Percentiles rank a stretch among this genome's conserved stretches.
Evolutionary conservation across 2,329 filamentous ascomycete genomes (phyloP).

Genomic region (Sporothrix schenckii): DNA sequence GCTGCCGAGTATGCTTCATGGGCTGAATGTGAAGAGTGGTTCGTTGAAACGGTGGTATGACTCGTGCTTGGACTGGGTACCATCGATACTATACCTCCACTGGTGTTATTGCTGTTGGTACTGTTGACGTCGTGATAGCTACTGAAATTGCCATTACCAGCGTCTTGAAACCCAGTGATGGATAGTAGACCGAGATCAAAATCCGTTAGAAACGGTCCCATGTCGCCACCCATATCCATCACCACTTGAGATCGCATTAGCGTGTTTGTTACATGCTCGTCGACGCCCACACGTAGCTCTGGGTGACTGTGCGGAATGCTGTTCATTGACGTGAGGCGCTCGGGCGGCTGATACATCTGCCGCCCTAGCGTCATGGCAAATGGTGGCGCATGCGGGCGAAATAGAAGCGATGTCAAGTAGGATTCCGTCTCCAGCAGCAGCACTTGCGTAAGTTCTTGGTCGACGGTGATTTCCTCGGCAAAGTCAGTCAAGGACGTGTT

Average conservation of each 20-base stretch:
- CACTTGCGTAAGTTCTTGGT: slow-evolving; percentile 21
- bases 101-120: neutral
- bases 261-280: neutral
- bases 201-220: neutral
- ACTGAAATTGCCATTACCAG: no score
- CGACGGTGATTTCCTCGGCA: neutral
- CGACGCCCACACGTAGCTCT: no score
- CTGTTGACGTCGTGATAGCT: neutral
- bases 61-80: neutral
- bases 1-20: neutral
- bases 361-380: neutral
- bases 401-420: neutral
- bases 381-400: neutral
- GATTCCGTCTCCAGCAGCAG: slow-evolving; percentile 14
- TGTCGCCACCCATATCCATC: neutral
- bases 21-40: neutral
- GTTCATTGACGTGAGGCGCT: neutral
- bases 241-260: neutral
- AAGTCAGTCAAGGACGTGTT: neutral
- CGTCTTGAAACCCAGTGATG: neutral
- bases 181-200: neutral
- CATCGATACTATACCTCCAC: neutral
- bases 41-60: neutral
- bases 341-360: neutral
- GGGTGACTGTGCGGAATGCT: neutral